Conservation (phyloP, 257 asterid species). For the Linderniella brevidens region DNA sequence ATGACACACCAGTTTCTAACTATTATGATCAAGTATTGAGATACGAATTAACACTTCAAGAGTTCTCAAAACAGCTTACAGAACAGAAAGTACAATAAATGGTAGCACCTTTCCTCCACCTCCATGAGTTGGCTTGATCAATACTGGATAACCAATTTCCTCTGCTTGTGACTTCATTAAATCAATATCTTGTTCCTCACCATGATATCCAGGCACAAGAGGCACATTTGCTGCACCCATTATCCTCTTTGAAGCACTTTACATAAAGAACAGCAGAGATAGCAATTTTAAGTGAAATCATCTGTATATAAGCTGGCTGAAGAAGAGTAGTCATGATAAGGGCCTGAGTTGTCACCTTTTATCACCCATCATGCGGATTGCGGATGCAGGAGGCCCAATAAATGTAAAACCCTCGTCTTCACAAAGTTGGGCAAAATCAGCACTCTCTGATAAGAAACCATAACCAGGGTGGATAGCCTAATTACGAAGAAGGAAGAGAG, state of each 20-base stretch:
- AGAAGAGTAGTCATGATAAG: not conserved
- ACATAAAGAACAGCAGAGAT: not conserved
- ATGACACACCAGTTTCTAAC: not conserved
- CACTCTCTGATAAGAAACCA: constrained; percentile 95
- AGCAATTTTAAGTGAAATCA: too few relatives aligned
- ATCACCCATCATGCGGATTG: constrained; percentile 97
- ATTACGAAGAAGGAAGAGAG: constrained; percentile 29
- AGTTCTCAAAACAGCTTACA: constrained; percentile 3
- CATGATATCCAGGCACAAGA: constrained; percentile 99
- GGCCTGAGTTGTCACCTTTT: constrained; percentile 43
- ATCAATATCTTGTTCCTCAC: constrained; percentile 73
- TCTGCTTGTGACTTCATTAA: constrained; percentile 88
- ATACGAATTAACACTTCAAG: not conserved
- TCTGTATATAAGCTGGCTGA: not conserved
- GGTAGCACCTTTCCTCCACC: constrained; percentile 90
- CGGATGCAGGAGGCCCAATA: constrained; percentile 96
- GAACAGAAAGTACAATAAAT: constrained; percentile 7
- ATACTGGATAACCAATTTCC: constrained; percentile 83
- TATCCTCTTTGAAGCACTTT: constrained; percentile 94
- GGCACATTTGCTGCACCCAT: constrained; percentile 99
- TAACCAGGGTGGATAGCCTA: constrained; percentile 99
- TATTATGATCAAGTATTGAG: constrained; percentile 1
- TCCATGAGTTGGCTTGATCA: constrained; percentile 97
- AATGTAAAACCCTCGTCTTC: constrained; percentile 64
- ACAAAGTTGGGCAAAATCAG: constrained; percentile 86